Evolutionary conservation across 2,329 filamentous ascomycete species (phyloP).

Genomic region (Graphiopsis chlorocephala): DNA sequence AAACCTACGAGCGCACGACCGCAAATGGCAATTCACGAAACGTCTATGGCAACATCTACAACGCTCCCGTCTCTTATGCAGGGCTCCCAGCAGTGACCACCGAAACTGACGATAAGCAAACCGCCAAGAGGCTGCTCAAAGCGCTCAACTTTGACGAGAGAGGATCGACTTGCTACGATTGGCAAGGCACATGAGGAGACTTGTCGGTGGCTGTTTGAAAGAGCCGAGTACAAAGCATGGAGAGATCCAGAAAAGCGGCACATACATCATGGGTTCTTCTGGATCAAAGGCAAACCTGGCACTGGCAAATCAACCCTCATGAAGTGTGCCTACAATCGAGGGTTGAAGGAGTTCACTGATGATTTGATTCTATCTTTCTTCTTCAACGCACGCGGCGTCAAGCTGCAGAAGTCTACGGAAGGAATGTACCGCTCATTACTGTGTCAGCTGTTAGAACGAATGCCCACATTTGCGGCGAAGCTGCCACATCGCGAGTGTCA

Average conservation of each 20-base stretch:
- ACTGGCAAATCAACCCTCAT: constrained; percentile 6
- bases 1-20: background rate
- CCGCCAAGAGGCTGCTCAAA: background rate
- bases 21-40: background rate
- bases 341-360: background rate
- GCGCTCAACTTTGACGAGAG: background rate
- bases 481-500: constrained; percentile 23
- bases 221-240: background rate
- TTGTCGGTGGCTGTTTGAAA: background rate
- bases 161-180: background rate
- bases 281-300: constrained; percentile 15
- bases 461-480: background rate
- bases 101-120: background rate
- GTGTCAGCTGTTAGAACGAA: background rate
- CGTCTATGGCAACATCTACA: background rate
- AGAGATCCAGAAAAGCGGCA: background rate
- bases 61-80: background rate
- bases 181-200: background rate
- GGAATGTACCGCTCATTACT: constrained; percentile 10
- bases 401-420: background rate
- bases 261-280: constrained; percentile 1
- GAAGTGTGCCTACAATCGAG: background rate
- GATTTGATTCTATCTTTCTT: background rate
- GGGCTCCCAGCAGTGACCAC: background rate
- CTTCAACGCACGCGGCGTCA: constrained; percentile 6